Percentiles rank a stretch among this genome's conserved stretches.
Conservation (phyloP, 1,284 basidiomycete genomes). For the Ceratobasidium sp. region DNA sequence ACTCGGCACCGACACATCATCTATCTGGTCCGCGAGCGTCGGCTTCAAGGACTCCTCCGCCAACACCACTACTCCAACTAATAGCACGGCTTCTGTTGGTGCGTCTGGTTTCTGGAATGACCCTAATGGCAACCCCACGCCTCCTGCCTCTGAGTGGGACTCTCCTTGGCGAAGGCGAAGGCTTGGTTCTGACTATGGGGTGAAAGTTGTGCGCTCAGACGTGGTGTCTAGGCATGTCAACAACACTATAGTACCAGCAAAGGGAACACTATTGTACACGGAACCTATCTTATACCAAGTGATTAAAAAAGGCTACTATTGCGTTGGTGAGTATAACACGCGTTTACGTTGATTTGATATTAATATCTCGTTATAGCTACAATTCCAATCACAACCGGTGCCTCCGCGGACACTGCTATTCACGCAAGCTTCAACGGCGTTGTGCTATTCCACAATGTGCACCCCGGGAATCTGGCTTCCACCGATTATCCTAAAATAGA, state of each 20-base stretch:
- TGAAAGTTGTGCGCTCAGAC: neutral
- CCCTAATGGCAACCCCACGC: constrained; percentile 65
- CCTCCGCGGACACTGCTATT: constrained; percentile 52
- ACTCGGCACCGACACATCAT: constrained; percentile 72
- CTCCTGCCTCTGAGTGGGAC: constrained; percentile 50
- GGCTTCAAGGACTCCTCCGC: constrained; percentile 57
- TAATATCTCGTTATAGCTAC: constrained; percentile 64
- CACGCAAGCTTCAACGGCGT: constrained; percentile 86
- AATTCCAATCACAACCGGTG: constrained; percentile 75
- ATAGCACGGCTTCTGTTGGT: constrained; percentile 42
- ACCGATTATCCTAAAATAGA: constrained; percentile 98
- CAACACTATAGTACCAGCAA: constrained; percentile 45
- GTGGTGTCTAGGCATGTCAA: constrained; percentile 30
- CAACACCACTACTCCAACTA: constrained; percentile 42
- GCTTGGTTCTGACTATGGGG: constrained; percentile 14
- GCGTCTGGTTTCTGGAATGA: constrained; percentile 65
- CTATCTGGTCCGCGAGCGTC: constrained; percentile 80
- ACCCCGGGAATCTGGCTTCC: constrained; percentile 89
- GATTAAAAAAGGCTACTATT: constrained; percentile 93
- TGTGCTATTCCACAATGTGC: constrained; percentile 89
- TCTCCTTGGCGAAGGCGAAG: constrained; percentile 33
- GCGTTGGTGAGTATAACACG: constrained; percentile 73
- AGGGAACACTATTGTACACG: constrained; percentile 62
- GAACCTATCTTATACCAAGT: constrained; percentile 82
- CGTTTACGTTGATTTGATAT: neutral